phyloP scores from a whole-genome alignment of 2,329 filamentous ascomycete genomes.

The Dactylella cylindrospora region DNA sequence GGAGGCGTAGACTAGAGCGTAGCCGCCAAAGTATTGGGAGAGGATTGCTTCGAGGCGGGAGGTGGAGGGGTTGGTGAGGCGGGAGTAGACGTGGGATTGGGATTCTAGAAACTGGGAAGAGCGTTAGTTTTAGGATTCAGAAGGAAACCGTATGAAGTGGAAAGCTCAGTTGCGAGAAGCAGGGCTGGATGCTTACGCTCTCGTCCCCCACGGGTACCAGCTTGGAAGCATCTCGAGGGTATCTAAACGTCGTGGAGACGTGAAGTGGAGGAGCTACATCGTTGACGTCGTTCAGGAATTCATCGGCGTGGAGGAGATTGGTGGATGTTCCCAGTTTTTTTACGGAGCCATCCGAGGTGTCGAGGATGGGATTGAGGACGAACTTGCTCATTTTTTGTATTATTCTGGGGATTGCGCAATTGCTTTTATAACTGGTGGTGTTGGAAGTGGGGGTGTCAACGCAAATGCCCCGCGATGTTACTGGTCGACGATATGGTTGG shows the following conservation, averaged over 20 bases:
- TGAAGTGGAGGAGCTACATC: constrained; percentile 89
- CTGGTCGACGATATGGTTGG: too few relatives aligned
- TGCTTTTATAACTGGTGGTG: not conserved
- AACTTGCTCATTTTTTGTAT: constrained; percentile 44
- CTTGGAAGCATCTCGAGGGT: constrained; percentile 68
- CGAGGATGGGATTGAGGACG: constrained; percentile 18
- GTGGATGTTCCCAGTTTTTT: constrained; percentile 6
- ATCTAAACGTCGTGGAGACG: constrained; percentile 87
- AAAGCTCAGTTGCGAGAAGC: not conserved
- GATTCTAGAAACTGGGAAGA: constrained; percentile 42
- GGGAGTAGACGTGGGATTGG: constrained; percentile 79
- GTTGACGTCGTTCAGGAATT: constrained; percentile 63
- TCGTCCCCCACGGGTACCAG: constrained; percentile 57
- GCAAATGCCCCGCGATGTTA: too few relatives aligned
- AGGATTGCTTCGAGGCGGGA: constrained; percentile 84
- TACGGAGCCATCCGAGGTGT: not conserved
- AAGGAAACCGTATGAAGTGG: constrained; percentile 2
- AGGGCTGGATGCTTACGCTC: constrained; percentile 1
- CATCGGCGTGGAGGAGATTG: constrained; percentile 66
- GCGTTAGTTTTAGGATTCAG: constrained; percentile 55
- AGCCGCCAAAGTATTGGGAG: constrained; percentile 68
- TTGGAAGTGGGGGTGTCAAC: too few relatives aligned
- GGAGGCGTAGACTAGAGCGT: constrained; percentile 74
- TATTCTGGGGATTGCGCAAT: not conserved
- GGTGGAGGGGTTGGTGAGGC: constrained; percentile 73